phyloP scores from a whole-genome alignment of 1,284 basidiomycete species.

The Xerocomus nothofagi region DNA sequence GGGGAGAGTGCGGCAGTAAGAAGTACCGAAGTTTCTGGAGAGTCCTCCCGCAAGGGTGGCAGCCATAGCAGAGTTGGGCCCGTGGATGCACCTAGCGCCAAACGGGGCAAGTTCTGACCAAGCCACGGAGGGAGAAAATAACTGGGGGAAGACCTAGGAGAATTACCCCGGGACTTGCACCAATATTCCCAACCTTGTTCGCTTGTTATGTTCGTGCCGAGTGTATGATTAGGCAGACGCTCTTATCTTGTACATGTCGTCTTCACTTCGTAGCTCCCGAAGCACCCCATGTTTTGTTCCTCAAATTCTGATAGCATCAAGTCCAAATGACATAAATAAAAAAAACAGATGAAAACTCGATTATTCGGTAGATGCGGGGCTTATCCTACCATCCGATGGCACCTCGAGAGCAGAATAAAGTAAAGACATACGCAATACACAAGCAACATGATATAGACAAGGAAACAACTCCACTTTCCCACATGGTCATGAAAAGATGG shows the following conservation, averaged over 20 bases:
- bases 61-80: slow-evolving; percentile 41
- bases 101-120: slow-evolving; percentile 41
- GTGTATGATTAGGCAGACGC: slow-evolving; percentile 30
- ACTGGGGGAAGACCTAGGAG: neutral
- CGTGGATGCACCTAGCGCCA: slow-evolving; percentile 37
- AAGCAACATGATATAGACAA: slow-evolving; percentile 32
- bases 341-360: slow-evolving; percentile 20
- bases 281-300: neutral
- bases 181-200: neutral
- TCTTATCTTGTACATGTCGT: slow-evolving; percentile 18
- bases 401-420: slow-evolving; percentile 32
- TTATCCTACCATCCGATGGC: slow-evolving; percentile 10
- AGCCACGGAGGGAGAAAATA: slow-evolving; percentile 48
- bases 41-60: slow-evolving; percentile 43
- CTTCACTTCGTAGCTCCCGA: neutral
- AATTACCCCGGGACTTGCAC: neutral
- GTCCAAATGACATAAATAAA: neutral
- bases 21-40: slow-evolving; percentile 43
- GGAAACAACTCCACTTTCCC: slow-evolving; percentile 13
- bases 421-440: slow-evolving; percentile 35
- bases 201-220: slow-evolving; percentile 10
- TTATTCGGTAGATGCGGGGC: slow-evolving; percentile 23
- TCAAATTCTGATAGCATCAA: neutral
- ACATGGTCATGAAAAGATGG: slow-evolving; percentile 6
- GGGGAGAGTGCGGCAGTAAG: slow-evolving; percentile 49